Base-by-base conservation (phyloP, 139 green algal genomes). In the Monoraphidium neglectum region DNA sequence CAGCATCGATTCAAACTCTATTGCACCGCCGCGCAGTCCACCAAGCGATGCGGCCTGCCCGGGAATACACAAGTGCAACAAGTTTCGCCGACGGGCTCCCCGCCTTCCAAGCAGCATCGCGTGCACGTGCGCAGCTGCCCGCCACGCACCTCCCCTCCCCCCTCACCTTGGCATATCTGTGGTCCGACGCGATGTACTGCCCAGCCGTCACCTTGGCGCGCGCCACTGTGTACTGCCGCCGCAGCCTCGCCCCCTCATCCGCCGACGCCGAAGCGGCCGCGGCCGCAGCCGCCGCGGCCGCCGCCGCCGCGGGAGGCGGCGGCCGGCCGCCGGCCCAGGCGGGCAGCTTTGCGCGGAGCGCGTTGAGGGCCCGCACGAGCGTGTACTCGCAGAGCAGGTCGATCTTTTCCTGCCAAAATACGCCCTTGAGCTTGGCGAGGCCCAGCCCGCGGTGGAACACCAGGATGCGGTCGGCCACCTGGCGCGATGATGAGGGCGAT, bases 341-440 rank as follows among this genome's bases (percentile, higher is more conserved):
- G 16, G 62, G 70, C 57, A 66, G 61, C 33, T 54, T 33, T 62
- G 61, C 70, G 60, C 65, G 26, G 57, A 79, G 5, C 73, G 72
- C 72, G 28, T 72, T 62, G 16, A 61, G 26, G 43, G 65, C 15
- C 3, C 24, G 37, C 16, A 47, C 15, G 3, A 74, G 1, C 4
- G 65, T 71, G 65, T 71, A 71, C 38, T 71, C 51, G 23, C 89
- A 72, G 43, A 94, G 70, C 59, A 95, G 82, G 72, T 96, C 90
- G n/a, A 95, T 78, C 77, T 96, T 96, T 60, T 93, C 81, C 13
- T 74, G 68, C 64, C 95, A 88, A 56, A 93, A 93, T 43, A 83
- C 60, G 10, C 88, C 92, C 43, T 79, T 74, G 57, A 82, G 49
- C 61, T 35, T 81, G 13, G 75, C 76, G 26, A 76, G 62, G 12